Percentiles rank a stretch among this genome's conserved stretches.
phyloP scores from a whole-genome alignment of 768 basidiomycete species.

The Amanita inopinata region DNA sequence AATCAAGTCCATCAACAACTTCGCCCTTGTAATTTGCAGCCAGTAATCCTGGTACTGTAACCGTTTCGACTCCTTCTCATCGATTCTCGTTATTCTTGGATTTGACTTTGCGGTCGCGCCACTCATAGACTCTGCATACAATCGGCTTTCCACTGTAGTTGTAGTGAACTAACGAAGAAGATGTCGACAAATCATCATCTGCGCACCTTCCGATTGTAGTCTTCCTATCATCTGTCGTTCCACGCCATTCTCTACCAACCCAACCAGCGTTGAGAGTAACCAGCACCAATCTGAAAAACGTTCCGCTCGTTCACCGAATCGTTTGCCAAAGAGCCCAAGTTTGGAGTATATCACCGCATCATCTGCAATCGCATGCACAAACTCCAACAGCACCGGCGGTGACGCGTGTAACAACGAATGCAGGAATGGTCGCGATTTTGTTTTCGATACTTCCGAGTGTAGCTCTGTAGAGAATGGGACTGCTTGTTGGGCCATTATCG shows the following conservation, averaged over 20 bases:
- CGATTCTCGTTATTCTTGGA: slow-evolving; percentile 44
- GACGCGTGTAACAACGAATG: slow-evolving; percentile 71
- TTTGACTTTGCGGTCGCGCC: slow-evolving; percentile 64
- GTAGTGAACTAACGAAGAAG: slow-evolving; percentile 3
- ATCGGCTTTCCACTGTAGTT: slow-evolving; percentile 56
- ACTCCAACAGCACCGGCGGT: slow-evolving; percentile 73
- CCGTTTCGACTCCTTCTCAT: slow-evolving; percentile 60
- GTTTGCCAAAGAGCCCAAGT: slow-evolving; percentile 59
- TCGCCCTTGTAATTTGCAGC: slow-evolving; percentile 59
- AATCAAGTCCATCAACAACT: slow-evolving; percentile 76
- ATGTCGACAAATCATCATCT: slow-evolving; percentile 9
- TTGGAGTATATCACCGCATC: slow-evolving; percentile 71
- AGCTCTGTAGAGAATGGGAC: slow-evolving; percentile 48
- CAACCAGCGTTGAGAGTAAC: slow-evolving; percentile 71
- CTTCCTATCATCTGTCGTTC: slow-evolving; percentile 63
- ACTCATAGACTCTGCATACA: slow-evolving; percentile 66
- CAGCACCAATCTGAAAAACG: slow-evolving; percentile 82
- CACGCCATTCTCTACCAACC: slow-evolving; percentile 75
- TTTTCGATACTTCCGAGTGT: slow-evolving; percentile 25
- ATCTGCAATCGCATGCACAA: slow-evolving; percentile 66
- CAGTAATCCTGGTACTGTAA: slow-evolving; percentile 69
- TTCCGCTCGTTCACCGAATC: slow-evolving; percentile 57
- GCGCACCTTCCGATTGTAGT: slow-evolving; percentile 51
- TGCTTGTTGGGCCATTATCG: slow-evolving; percentile 60
- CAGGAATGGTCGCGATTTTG: slow-evolving; percentile 50